These are phyloP conservation scores for Nakataea oryzae DNA, from an alignment of 2,329 filamentous ascomycete species.

Conservation along the genomic window DNA sequence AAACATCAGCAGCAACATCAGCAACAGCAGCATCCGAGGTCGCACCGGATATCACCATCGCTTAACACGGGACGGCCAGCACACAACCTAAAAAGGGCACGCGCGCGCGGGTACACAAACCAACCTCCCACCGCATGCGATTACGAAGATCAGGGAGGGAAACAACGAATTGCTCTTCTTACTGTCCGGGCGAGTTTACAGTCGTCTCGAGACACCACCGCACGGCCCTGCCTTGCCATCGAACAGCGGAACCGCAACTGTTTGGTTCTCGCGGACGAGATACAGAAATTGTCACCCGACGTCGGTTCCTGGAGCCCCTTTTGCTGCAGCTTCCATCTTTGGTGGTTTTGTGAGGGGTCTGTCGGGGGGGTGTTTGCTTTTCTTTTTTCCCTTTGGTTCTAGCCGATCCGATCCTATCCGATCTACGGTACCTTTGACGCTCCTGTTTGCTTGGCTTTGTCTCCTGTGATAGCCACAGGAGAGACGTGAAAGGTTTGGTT, in stretches of 20 bases:
- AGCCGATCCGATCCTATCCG: constrained; percentile 1
- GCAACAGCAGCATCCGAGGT: not conserved
- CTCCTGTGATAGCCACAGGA: not conserved
- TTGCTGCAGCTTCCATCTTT: not conserved
- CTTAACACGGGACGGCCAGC: not conserved
- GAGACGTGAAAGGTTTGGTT: constrained; percentile 1
- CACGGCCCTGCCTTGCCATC: constrained; percentile 9
- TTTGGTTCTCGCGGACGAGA: not conserved
- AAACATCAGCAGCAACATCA: not conserved
- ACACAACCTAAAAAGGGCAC: not conserved
- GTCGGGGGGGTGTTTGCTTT: not conserved
- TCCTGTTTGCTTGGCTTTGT: not conserved
- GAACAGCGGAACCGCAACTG: not conserved
- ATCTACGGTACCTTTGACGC: not conserved
- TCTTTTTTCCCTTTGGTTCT: constrained; percentile 3
- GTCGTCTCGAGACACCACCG: constrained; percentile 9
- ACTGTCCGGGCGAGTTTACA: not conserved
- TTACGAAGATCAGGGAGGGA: not conserved
- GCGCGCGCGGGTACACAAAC: not conserved
- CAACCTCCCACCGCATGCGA: not conserved
- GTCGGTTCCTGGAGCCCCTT: not conserved
- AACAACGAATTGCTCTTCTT: not conserved
- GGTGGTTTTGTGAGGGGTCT: not conserved
- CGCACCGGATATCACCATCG: not conserved
- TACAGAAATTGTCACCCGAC: constrained; percentile 3